phyloP scores from a whole-genome alignment of 306 rosid genomes.

The Quercus agrifolia region DNA sequence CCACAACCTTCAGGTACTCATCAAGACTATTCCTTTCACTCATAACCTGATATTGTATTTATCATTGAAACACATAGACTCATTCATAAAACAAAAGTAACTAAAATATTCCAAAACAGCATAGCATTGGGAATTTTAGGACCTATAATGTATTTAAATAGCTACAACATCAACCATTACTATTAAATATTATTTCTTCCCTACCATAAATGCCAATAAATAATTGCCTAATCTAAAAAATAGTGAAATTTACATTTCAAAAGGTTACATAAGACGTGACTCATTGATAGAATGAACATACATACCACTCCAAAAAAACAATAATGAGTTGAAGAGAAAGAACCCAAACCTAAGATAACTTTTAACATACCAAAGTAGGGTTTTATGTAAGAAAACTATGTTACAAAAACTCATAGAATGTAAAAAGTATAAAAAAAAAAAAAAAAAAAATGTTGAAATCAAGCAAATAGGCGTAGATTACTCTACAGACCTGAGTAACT shows the following conservation, averaged over 20 bases:
- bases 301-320: background rate
- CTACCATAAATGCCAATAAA: background rate
- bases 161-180: background rate
- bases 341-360: background rate
- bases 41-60: conserved; percentile 53
- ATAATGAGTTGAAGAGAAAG: background rate
- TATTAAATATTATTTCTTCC: background rate
- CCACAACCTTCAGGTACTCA: conserved; percentile 84
- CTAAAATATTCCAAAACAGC: background rate
- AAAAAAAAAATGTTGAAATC: conserved; percentile 2
- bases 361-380: background rate
- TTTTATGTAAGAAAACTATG: background rate
- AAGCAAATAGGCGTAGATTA: conserved; percentile 20
- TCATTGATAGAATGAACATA: background rate
- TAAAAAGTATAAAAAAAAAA: background rate
- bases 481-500: conserved; percentile 58
- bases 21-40: conserved; percentile 55
- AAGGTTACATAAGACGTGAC: background rate
- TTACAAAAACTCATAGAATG: background rate
- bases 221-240: background rate
- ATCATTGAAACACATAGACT: background rate
- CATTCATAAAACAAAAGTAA: conserved; percentile 7
- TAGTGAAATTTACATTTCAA: background rate
- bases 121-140: background rate
- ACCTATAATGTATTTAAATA: background rate